Evolutionary conservation across 2,329 filamentous ascomycete genomes (phyloP), one percentile per base, ranked within the genome.

Genomic region (Blastomyces emzantsi): DNA sequence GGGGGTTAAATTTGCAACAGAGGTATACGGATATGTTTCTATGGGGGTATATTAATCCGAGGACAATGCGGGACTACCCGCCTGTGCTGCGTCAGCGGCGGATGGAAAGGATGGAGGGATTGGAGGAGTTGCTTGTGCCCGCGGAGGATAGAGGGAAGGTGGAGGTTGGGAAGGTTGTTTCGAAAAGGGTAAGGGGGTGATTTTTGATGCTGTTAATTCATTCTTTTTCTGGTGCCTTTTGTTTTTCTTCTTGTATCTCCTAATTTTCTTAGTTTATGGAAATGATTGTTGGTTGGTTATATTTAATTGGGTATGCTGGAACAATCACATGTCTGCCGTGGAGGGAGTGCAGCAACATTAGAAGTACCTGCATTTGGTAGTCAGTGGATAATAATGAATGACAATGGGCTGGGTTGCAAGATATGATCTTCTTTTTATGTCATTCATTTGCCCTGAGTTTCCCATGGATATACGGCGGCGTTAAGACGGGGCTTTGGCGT

Each of bases 1-100:
- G 88, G 19, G 72, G 78, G 0, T 70, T 89, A 43, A 66, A 79
- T 28, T 71, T 90, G n/a, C 78, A 86, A 62, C 65, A 77, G 15
- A 79, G 83, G 68, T 77, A 86, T 57, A 68, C 81, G 17, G 76
- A 81, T 64, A 86, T 89, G 80, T 78, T 86, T 67, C 66, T 83
- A 19, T 90, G 83, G 79, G 88, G 89, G 0, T 82, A 82, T 70
- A 75, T 87, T 36, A 80, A 88, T 72, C 80, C 78, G 61, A 59
- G 71, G 4, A 83, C 79, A 1, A 80, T 83, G 59, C 71, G 77
- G 66, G 81, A 85, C 70, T 69, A 84, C 5, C 77, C 80, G 0
- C 82, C 83, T 1, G 77, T 59, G 80, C 85, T 70, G 77, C 81
- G 67, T 81, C 82, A 69, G 78, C 85, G 69, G 77, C 74, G 13